These are phyloP conservation scores for Fusarium tupiense DNA, from an alignment of 2,329 filamentous ascomycete species.

Conservation along the genomic window DNA sequence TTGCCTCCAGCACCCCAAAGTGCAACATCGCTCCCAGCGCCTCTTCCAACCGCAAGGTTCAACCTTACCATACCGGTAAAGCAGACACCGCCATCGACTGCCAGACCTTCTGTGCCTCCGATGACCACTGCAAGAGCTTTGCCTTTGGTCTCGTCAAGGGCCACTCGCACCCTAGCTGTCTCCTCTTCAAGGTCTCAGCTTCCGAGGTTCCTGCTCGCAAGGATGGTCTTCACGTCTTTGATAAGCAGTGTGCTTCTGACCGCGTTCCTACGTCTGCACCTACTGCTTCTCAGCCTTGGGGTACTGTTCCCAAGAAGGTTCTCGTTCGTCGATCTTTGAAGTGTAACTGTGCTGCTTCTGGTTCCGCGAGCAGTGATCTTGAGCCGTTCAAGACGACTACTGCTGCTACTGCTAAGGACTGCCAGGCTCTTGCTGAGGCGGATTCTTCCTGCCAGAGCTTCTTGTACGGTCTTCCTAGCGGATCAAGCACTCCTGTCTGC, in stretches of 20 bases:
- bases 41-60: neutral
- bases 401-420: constrained; percentile 8
- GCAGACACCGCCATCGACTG: constrained; percentile 7
- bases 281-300: constrained; percentile 4
- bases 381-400: neutral
- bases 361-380: neutral
- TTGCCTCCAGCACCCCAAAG: neutral
- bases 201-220: neutral
- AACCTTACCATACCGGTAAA: neutral
- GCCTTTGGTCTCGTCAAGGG: constrained; percentile 3
- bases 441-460: constrained; percentile 5
- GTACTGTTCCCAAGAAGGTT: neutral
- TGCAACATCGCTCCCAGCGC: neutral
- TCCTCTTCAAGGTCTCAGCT: neutral
- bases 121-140: neutral
- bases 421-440: neutral
- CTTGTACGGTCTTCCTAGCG: neutral
- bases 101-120: constrained; percentile 2
- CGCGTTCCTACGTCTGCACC: neutral
- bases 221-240: constrained; percentile 9
- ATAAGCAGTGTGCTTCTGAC: neutral
- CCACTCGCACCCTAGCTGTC: neutral
- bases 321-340: neutral
- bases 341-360: constrained; percentile 14
- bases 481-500: neutral